Base-by-base conservation (phyloP, 2,329 filamentous ascomycete genomes). In the Pseudonectria buxi region DNA sequence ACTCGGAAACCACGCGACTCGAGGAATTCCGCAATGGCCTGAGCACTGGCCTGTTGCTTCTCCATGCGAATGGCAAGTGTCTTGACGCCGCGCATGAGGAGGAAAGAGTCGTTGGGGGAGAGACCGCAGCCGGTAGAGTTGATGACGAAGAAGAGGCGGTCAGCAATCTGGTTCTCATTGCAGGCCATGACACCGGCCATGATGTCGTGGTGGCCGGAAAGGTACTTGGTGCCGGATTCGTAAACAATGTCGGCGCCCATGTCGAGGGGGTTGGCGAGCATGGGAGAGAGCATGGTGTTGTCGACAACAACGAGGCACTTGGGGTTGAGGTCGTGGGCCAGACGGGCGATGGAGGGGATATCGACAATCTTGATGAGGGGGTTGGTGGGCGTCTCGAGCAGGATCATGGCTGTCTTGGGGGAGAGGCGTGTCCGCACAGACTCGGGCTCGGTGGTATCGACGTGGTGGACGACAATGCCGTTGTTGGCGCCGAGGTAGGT, bases 321-420 rank as follows among this genome's bases (percentile, higher is more conserved):
- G 7, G 82, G 69, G 61, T 92, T 95, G 32, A 76, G 76, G 26
- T 81, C 78, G 60, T 96, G 92, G 1, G 84, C 77, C 14, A 82
- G 67, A 26, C 73, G 71, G 11, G 92, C 79, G 49, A 98, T 94
- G 14, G 78, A 72, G 4, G 82, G 74, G 40, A 98, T 84, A 59
- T 98, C 92, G 53, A 94, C 88, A 50, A 98, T 89, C 68, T 98
- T 98, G 72, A 98, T 96, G 32, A 98, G 69, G 6, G 92, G 94
- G 64, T 98, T 98, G 18, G 92, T 98, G 3, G 94, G 92, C 0
- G 89, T 95, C 64, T 98, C 92, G 15, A 98, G 76, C 26, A 98
- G 72, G 1, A 98, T 87, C 86, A 98, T 94, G 49, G 88, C 78
- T 0, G 92, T 98, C 68, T 92, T 95, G 33, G 73, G 66, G 33